Evolutionary conservation across 805 yeast species (phyloP).

Genomic region (Starmerella lactis-condensi): DNA sequence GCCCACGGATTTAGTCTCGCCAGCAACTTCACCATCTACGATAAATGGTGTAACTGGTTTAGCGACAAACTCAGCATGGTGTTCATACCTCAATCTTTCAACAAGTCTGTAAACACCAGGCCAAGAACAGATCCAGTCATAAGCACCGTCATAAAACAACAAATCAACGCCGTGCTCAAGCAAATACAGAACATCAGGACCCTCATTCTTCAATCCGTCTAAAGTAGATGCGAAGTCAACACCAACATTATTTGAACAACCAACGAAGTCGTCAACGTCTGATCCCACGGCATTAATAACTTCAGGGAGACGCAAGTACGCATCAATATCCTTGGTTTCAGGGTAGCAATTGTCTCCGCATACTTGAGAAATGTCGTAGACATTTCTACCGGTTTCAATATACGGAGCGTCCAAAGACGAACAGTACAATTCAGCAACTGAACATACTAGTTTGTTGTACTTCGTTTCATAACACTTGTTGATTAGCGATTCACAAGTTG

Average conservation of each 20-base stretch:
- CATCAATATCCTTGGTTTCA: conserved; percentile 56
- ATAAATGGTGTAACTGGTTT: conserved; percentile 23
- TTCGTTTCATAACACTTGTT: conserved; percentile 59
- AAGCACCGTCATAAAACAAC: conserved; percentile 84
- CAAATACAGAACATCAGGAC: conserved; percentile 45
- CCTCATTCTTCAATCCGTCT: conserved; percentile 86
- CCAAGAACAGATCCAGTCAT: conserved; percentile 94
- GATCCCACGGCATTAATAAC: conserved; percentile 78
- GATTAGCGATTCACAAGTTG: conserved; percentile 61
- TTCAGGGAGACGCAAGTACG: conserved; percentile 55
- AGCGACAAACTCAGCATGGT: conserved; percentile 34
- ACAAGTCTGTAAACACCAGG: conserved; percentile 84
- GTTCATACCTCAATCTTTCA: conserved; percentile 46
- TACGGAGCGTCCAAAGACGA: conserved; percentile 56
- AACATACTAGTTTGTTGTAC: conserved; percentile 57
- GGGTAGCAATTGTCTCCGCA: conserved; percentile 64
- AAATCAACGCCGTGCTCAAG: conserved; percentile 64
- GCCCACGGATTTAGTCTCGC: conserved; percentile 56
- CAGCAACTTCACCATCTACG: conserved; percentile 33
- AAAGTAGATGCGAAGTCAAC: conserved; percentile 69
- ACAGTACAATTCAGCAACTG: conserved; percentile 83
- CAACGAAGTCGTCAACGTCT: conserved; percentile 48
- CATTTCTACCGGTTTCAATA: conserved; percentile 71
- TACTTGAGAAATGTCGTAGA: conserved; percentile 70
- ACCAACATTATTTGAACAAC: conserved; percentile 47